Evolutionary conservation across 805 yeast species (phyloP).

Genomic region (Saturnispora ahearnii): DNA sequence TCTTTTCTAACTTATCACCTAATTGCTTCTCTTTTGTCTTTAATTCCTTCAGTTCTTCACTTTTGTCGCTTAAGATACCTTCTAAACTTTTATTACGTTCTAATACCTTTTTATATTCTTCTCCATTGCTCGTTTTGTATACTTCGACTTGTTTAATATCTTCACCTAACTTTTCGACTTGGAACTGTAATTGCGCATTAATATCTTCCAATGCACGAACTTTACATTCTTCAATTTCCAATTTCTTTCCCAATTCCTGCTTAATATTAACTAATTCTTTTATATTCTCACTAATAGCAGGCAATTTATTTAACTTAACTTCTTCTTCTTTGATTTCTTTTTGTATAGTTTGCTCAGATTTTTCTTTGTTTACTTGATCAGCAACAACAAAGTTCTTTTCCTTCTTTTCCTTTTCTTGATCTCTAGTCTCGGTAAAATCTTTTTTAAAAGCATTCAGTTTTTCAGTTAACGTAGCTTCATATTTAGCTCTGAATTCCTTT

Average conservation of each 20-base stretch:
- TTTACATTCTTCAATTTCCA: background rate
- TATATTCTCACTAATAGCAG: background rate
- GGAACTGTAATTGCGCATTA: background rate
- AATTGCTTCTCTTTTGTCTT: background rate
- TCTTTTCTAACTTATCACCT: background rate
- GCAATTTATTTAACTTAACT: background rate
- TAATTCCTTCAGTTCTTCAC: background rate
- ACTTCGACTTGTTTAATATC: background rate
- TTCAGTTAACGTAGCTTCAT: background rate
- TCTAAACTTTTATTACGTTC: background rate
- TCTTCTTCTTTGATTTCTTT: background rate
- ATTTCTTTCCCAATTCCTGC: background rate
- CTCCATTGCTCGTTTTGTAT: background rate
- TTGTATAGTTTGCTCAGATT: background rate
- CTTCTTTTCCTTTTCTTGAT: background rate
- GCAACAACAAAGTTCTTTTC: background rate
- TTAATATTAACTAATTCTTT: background rate
- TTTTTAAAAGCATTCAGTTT: background rate
- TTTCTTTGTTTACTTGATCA: background rate
- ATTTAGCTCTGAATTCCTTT: background rate
- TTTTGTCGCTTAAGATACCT: background rate
- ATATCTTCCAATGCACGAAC: background rate
- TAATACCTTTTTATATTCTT: background rate
- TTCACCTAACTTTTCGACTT: background rate
- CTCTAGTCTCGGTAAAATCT: background rate